phyloP scores from a whole-genome alignment of 441 rosid species.

The Bocquillonia castaneifolia region DNA sequence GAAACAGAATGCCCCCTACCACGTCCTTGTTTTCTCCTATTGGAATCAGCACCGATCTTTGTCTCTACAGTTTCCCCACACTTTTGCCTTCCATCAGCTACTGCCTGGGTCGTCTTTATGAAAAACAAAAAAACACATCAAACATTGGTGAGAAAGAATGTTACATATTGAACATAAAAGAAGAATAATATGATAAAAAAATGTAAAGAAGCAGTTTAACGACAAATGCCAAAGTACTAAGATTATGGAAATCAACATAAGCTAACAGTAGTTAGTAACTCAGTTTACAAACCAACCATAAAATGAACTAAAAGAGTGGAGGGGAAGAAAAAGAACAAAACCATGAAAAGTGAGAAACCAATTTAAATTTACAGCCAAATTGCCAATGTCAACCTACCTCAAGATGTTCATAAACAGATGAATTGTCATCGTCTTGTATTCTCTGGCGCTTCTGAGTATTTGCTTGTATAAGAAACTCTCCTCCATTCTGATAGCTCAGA shows the following conservation, averaged over 20 bases:
- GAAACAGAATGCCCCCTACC: constrained; percentile 67
- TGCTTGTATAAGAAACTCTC: constrained; percentile 87
- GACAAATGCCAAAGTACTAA: neutral
- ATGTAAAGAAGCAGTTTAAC: neutral
- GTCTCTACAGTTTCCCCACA: constrained; percentile 46
- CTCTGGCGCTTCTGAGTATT: constrained; percentile 86
- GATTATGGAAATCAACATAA: neutral
- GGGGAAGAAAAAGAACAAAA: neutral
- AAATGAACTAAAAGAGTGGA: neutral
- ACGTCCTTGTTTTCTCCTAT: constrained; percentile 77
- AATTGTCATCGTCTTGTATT: constrained; percentile 50
- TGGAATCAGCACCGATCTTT: constrained; percentile 48
- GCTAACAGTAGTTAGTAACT: neutral
- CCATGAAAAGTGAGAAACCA: neutral
- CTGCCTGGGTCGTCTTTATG: constrained; percentile 37
- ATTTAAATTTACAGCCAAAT: constrained; percentile 14
- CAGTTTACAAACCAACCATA: constrained; percentile 1
- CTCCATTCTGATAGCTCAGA: constrained; percentile 51
- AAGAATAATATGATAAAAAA: neutral
- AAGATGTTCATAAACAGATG: constrained; percentile 43
- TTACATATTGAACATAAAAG: neutral
- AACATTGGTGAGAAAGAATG: constrained; percentile 16
- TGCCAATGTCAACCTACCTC: constrained; percentile 46
- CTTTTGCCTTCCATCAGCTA: constrained; percentile 62
- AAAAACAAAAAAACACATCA: neutral